A percentile compares a stretch with the other conserved stretches of the same genome.
Evolutionary conservation across 495 filamentous ascomycete genomes (phyloP).

Genomic region (Aspergillus nidulans): DNA sequence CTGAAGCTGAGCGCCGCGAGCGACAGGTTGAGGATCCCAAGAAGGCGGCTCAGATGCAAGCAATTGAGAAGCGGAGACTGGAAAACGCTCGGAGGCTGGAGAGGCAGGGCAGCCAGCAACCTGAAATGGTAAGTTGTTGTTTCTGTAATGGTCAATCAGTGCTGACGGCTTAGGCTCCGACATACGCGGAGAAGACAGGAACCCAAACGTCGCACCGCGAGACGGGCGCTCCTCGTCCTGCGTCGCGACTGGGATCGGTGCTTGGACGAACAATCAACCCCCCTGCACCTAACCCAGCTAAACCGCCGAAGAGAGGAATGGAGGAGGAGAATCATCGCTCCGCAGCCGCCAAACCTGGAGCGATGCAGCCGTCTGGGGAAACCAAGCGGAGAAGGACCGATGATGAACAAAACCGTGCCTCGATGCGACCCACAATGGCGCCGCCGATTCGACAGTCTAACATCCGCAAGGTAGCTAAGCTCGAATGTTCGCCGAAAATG

Average conservation of each 20-base stretch:
- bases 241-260: slow-evolving; percentile 51
- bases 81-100: slow-evolving; percentile 62
- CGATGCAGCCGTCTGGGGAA: slow-evolving; percentile 45
- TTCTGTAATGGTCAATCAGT: slow-evolving; percentile 14
- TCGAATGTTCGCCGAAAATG: background rate
- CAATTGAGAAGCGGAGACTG: slow-evolving; percentile 57
- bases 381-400: slow-evolving; percentile 56
- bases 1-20: slow-evolving; percentile 46
- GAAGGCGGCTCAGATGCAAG: slow-evolving; percentile 66
- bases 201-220: slow-evolving; percentile 42
- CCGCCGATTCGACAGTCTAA: slow-evolving; percentile 79
- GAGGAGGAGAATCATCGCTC: slow-evolving; percentile 48
- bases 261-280: slow-evolving; percentile 43
- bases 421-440: slow-evolving; percentile 59
- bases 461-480: slow-evolving; percentile 42
- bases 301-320: slow-evolving; percentile 58
- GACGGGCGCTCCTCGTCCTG: slow-evolving; percentile 45
- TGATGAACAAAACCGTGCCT: slow-evolving; percentile 48
- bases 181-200: slow-evolving; percentile 30
- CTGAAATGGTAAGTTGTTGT: slow-evolving; percentile 33
- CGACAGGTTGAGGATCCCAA: slow-evolving; percentile 52
- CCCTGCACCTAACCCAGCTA: slow-evolving; percentile 59
- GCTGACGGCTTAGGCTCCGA: slow-evolving; percentile 10
- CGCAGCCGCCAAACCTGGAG: slow-evolving; percentile 37
- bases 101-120: slow-evolving; percentile 46